phyloP scores from a whole-genome alignment of 2,329 filamentous ascomycete genomes.

The Calycina marina region DNA sequence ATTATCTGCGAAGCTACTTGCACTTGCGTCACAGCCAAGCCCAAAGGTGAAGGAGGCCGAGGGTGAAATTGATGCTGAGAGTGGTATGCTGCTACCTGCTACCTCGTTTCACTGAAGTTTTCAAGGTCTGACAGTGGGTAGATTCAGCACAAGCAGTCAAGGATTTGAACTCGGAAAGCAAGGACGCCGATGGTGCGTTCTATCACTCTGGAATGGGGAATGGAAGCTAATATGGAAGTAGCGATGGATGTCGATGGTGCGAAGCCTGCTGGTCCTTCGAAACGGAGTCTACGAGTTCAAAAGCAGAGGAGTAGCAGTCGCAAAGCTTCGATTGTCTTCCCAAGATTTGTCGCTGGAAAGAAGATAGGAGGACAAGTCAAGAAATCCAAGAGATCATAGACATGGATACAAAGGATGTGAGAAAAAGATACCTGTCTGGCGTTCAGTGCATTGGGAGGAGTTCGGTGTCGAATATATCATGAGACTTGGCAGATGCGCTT shows the following conservation, averaged over 20 bases:
- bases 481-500: too few species aligned
- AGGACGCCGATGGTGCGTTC: conserved; percentile 15
- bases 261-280: conserved; percentile 24
- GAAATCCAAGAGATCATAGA: conserved; percentile 9
- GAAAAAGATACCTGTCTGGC: too few species aligned
- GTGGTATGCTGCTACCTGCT: conserved; percentile 7
- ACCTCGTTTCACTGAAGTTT: too few species aligned
- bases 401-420: too few species aligned
- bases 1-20: conserved; percentile 72
- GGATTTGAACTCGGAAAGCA: conserved; percentile 8
- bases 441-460: too few species aligned
- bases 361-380: too few species aligned
- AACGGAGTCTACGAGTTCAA: conserved; percentile 37
- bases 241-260: conserved; percentile 41
- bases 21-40: conserved; percentile 64
- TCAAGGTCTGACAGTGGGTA: conserved; percentile 9
- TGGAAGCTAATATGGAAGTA: conserved; percentile 4
- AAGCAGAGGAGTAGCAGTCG: conserved; percentile 35
- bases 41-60: conserved; percentile 37
- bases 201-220: too few species aligned
- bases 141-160: conserved; percentile 9
- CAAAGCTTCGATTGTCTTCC: conserved; percentile 47
- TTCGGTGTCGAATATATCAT: too few species aligned
- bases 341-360: conserved; percentile 38
- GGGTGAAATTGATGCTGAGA: conserved; percentile 32